Conservation (phyloP, 2,329 filamentous ascomycete genomes). For the Zarea fungicola region DNA sequence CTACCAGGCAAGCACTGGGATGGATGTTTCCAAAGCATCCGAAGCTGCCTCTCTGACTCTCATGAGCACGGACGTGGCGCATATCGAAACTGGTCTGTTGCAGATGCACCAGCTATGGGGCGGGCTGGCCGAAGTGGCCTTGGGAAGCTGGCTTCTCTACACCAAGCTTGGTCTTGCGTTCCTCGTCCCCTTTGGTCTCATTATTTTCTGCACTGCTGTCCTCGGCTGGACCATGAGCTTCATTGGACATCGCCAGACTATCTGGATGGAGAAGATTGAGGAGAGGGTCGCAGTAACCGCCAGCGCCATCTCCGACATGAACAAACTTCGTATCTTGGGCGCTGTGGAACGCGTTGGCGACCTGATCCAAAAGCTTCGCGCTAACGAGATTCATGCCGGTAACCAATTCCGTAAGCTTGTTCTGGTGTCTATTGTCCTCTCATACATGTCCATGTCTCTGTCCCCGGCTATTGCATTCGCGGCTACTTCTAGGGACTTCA, state of each 20-base stretch:
- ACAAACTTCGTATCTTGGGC: constrained; percentile 26
- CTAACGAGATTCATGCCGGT: constrained; percentile 21
- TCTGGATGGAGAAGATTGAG: constrained; percentile 28
- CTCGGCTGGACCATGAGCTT: constrained; percentile 14
- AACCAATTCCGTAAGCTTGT: constrained; percentile 21
- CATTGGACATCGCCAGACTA: constrained; percentile 21
- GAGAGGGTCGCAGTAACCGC: constrained; percentile 22
- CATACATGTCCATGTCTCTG: constrained; percentile 27
- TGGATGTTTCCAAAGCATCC: constrained; percentile 19
- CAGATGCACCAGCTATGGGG: constrained; percentile 32
- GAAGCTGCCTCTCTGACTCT: constrained; percentile 31
- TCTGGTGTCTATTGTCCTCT: constrained; percentile 22
- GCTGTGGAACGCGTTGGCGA: constrained; percentile 22
- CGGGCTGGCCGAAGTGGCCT: constrained; percentile 25
- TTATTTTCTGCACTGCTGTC: constrained; percentile 20
- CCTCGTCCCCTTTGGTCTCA: constrained; percentile 26
- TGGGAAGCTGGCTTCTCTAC: constrained; percentile 30
- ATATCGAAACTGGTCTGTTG: constrained; percentile 25
- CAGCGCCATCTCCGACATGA: constrained; percentile 23
- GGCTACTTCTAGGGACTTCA: constrained; percentile 19
- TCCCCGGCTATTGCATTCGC: constrained; percentile 30
- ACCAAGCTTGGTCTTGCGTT: constrained; percentile 27
- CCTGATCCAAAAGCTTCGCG: constrained; percentile 20
- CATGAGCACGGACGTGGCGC: constrained; percentile 35
- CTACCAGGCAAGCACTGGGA: constrained; percentile 27